A percentile compares a stretch with the other conserved stretches of the same genome.
These are phyloP conservation scores for Phytopythium litorale DNA, from an alignment of 352 stramenopile species.

Conservation along the genomic window DNA sequence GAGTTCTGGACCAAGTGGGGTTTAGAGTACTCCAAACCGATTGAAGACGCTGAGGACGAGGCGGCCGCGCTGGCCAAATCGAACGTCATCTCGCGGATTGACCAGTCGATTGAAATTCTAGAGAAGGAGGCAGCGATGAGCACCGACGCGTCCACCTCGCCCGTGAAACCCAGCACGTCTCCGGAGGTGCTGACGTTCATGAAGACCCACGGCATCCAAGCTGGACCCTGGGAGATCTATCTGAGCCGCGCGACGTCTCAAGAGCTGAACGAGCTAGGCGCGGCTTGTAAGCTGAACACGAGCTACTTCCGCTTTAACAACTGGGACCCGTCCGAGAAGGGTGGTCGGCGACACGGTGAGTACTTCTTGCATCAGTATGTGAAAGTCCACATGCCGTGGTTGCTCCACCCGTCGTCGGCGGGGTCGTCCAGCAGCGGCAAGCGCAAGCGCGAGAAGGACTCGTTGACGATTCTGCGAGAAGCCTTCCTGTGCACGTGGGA, in stretches of 20 bases:
- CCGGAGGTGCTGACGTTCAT: conserved; percentile 75
- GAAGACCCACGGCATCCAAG: conserved; percentile 70
- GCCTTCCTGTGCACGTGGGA: conserved; percentile 85
- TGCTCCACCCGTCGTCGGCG: conserved; percentile 59
- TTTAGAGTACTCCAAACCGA: conserved; percentile 50
- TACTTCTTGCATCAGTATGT: conserved; percentile 85
- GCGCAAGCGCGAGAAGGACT: conserved; percentile 50
- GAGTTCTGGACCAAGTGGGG: conserved; percentile 85
- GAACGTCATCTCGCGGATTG: conserved; percentile 48
- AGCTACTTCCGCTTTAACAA: conserved; percentile 78
- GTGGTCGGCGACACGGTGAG: conserved; percentile 58
- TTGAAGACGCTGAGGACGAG: conserved; percentile 20
- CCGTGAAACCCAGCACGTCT: conserved; percentile 55
- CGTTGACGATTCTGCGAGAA: conserved; percentile 61
- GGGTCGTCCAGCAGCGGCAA: conserved; percentile 44
- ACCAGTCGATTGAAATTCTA: conserved; percentile 61
- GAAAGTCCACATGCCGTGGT: conserved; percentile 69
- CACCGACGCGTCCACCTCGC: conserved; percentile 67
- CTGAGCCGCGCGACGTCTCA: conserved; percentile 53
- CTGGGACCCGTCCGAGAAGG: conserved; percentile 69
- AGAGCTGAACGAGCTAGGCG: conserved; percentile 71
- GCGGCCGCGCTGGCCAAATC: conserved; percentile 28
- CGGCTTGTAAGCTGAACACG: conserved; percentile 62
- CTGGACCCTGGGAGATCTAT: conserved; percentile 79
- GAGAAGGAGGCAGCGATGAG: conserved; percentile 45